These are phyloP conservation scores for Penicillium sclerotigenum DNA, from an alignment of 2,329 filamentous ascomycete species.

Conservation along the genomic window DNA sequence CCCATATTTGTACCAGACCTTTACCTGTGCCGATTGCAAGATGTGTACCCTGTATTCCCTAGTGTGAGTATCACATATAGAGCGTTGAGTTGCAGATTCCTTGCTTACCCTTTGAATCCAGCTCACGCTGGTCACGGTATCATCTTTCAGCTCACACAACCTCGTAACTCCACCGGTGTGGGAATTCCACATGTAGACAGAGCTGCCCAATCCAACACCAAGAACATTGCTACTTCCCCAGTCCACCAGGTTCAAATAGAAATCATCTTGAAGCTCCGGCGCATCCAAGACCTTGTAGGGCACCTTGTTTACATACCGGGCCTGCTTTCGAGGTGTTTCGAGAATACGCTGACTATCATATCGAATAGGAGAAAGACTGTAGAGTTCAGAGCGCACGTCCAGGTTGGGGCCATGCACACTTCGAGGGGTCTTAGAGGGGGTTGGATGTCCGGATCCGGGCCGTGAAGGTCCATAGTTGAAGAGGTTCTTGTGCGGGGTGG, in stretches of 20 bases:
- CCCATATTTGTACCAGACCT: constrained; percentile 95
- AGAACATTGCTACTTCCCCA: constrained; percentile 96
- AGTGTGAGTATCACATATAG: constrained; percentile 6
- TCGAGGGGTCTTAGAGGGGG: constrained; percentile 83
- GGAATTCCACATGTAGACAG: constrained; percentile 98
- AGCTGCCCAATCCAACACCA: constrained; percentile 85
- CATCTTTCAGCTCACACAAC: constrained; percentile 86
- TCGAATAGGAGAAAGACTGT: constrained; percentile 90
- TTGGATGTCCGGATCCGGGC: constrained; percentile 76
- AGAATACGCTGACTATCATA: constrained; percentile 92
- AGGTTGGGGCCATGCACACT: constrained; percentile 84
- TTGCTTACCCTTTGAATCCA: constrained; percentile 81
- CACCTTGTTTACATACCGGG: constrained; percentile 88
- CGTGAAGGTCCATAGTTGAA: constrained; percentile 83
- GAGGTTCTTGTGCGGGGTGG: constrained; percentile 94
- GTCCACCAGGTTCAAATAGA: constrained; percentile 95
- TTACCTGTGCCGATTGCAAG: constrained; percentile 93
- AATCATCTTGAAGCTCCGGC: constrained; percentile 92
- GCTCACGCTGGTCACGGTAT: constrained; percentile 92
- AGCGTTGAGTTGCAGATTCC: not conserved
- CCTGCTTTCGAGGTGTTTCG: constrained; percentile 81
- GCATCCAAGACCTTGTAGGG: constrained; percentile 97
- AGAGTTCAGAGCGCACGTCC: constrained; percentile 86
- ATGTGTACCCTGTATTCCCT: constrained; percentile 66
- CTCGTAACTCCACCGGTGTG: constrained; percentile 87